Evolutionary conservation across 306 rosid genomes (phyloP), one percentile per base, ranked within the genome.

Genomic region (Begonia fuchsioides): DNA sequence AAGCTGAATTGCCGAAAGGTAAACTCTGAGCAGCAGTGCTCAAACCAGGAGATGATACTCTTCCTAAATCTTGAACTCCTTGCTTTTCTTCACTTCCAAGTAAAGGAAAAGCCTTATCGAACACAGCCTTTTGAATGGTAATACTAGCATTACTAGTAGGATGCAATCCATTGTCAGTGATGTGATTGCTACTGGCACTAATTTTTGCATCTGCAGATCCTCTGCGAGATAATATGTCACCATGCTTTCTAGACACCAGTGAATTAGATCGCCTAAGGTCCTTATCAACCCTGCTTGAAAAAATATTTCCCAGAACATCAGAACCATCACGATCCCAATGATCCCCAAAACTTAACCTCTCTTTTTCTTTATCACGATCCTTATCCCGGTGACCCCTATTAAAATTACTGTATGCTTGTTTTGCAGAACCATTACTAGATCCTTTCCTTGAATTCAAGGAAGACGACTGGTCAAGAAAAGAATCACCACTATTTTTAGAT

Each of bases 301-400:
- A 80, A 14, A 81, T 55, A 67, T 66, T 81, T 54, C 80, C 76
- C 20, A 85, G 61, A 38, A 83, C 77, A 50, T 92, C 94, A 61
- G 82, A 52, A 68, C 63, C 17, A 54, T 79, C 92, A 54, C 73
- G 67, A 49, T 92, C 96, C 98, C 98, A 82, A 59, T 58, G 73
- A 56, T 82, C 95, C 15, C 61, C 73, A 65, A 51, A 75, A 52
- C 52, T 75, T 12, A 69, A 72, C 68, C 93, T 82, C 50, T 92
- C 98, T 69, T 80, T 92, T 58, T 85, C 98, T 72, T 87, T 81
- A 12, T 90, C 97, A 14, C 90, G 95, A 62, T 88, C 96, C 75
- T 84, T 88, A 43, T 88, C 97, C 48, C 93, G 96, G 62, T 90
- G 87, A 59, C 75, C 74, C 76, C 98, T 79, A 66, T 70, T 82